Conservation (phyloP, 805 yeast genomes). For the Yarrowia sp. region DNA sequence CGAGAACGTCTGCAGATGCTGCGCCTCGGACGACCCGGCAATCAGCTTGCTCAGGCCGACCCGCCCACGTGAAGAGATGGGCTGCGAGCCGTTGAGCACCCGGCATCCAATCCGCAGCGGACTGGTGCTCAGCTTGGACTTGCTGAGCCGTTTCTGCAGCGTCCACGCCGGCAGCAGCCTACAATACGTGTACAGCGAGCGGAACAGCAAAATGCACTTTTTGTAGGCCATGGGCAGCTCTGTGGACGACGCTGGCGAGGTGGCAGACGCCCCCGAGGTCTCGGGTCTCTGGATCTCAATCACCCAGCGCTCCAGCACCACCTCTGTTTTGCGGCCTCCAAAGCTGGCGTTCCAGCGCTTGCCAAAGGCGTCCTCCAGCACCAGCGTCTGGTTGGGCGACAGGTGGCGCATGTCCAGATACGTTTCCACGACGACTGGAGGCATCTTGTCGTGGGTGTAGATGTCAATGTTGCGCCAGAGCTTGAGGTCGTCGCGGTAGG, state of each 20-base stretch:
- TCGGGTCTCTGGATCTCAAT: conserved; percentile 56
- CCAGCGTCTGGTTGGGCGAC: conserved; percentile 63
- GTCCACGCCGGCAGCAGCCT: conserved; percentile 76
- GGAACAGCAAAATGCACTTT: conserved; percentile 72
- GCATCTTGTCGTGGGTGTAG: conserved; percentile 51
- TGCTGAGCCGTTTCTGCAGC: conserved; percentile 57
- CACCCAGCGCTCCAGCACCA: conserved; percentile 95
- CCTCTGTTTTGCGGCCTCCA: conserved; percentile 72
- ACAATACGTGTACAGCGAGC: conserved; percentile 71
- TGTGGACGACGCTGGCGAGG: conserved; percentile 41
- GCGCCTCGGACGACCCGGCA: conserved; percentile 46
- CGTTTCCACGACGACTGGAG: conserved; percentile 88
- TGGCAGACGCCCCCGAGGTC: too few relatives aligned
- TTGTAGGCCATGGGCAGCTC: conserved; percentile 77
- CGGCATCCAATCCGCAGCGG: conserved; percentile 63
- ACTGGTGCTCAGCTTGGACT: conserved; percentile 51
- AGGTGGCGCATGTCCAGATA: conserved; percentile 70
- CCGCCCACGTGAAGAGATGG: conserved; percentile 81
- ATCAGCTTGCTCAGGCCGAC: conserved; percentile 74
- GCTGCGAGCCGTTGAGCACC: conserved; percentile 73
- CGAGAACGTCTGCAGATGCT: conserved; percentile 44
- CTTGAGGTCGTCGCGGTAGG: conserved; percentile 62
- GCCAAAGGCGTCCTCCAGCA: conserved; percentile 62
- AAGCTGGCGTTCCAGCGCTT: conserved; percentile 60
- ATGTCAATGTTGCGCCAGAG: conserved; percentile 60